A percentile compares a stretch with the other conserved stretches of the same genome.
Conservation (phyloP, 768 basidiomycete species). For the Russula emetica region DNA sequence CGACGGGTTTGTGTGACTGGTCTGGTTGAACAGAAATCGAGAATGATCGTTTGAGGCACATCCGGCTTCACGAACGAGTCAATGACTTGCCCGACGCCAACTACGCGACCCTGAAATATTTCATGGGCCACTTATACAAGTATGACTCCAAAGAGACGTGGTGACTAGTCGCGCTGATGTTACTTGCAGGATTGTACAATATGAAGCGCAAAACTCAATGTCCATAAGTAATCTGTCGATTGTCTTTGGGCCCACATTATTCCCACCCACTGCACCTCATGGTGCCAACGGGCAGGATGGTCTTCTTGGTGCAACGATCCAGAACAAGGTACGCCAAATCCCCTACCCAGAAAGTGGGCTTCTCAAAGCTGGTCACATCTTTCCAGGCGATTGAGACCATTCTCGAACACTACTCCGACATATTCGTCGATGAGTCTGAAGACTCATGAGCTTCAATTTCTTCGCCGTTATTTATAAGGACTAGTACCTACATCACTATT, state of each 20-base stretch:
- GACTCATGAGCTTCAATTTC: conserved; percentile 29
- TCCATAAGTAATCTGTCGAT: conserved; percentile 89
- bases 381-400: conserved; percentile 90
- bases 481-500: conserved; percentile 26
- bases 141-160: conserved; percentile 37
- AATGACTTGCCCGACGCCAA: conserved; percentile 99
- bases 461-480: conserved; percentile 29
- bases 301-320: conserved; percentile 65
- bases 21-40: conserved; percentile 61
- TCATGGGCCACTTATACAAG: conserved; percentile 92
- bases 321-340: conserved; percentile 55
- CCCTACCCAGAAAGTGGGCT: neutral
- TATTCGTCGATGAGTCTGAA: conserved; percentile 89
- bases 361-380: neutral
- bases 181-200: conserved; percentile 61
- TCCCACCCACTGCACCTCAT: conserved; percentile 58
- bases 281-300: conserved; percentile 40
- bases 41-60: conserved; percentile 91
- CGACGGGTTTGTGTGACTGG: neutral
- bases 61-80: conserved; percentile 92
- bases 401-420: conserved; percentile 88
- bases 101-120: conserved; percentile 93
- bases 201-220: conserved; percentile 84
- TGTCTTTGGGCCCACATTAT: conserved; percentile 96
- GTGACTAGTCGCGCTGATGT: neutral